Base-by-base conservation (phyloP, 2,329 filamentous ascomycete genomes). In the Colletotrichum tamarilloi region DNA sequence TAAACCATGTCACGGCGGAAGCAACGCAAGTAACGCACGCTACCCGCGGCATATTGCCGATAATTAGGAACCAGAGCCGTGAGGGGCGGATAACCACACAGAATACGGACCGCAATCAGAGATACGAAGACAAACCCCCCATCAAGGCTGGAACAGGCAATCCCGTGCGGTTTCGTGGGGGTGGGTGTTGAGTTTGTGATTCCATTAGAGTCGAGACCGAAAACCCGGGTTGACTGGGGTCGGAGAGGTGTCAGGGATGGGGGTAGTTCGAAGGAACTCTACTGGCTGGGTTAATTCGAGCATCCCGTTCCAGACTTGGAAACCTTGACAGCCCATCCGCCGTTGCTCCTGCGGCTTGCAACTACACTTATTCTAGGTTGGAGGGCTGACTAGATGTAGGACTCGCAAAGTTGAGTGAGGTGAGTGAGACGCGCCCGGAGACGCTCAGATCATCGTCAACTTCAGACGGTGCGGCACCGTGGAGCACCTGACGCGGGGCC, bases 91-190 rank as follows among this genome's bases (percentile, higher is more conserved):
- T 53, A 26, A 63, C 1, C 38, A 7, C 38, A 42, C 38, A 63
- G 32, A 26, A n/a, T 28, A 32, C 28, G 19, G 19, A 49, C 30
- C 19, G 22, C n/a, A 38, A 28, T 16, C 30, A 52, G 24, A 49
- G 26, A 16, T 14, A 55, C 12, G 11, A 35, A 35, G 11, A 3
- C 16, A 12, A 5, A 26, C 55, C 38, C 3, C n/a, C 30, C 24
- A 52, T 32, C 46, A 28, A 53, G 60, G 68, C 68, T 62, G 46
- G 59, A 71, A 71, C 56, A 64, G 68, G 68, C 24, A 71, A 67
- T 60, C 14, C 52, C 55, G 68, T 42, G 68, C 56, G 30, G 62
- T 19, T 49, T n/a, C 8, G 42, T 26, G 42, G 46, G 66, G 62
- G 62, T 42, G 3, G 62, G 62, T 42, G 3, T 32, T 52, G 35